Conservation (phyloP, 192 early-diverging fungal genomes). For the Dimargaris cristalligena region DNA sequence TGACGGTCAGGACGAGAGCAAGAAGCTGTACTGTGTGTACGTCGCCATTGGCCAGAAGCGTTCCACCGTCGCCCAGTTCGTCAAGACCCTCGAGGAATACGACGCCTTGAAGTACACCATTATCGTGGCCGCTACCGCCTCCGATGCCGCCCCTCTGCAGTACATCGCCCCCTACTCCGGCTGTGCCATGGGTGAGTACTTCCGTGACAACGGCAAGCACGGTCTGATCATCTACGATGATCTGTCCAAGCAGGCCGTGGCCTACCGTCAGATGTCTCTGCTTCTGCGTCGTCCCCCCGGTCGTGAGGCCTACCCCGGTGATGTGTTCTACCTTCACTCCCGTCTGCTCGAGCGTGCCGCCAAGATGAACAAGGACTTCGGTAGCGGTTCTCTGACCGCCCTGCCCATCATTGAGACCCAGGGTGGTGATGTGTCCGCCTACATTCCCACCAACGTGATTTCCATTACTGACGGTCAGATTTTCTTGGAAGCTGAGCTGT, state of each 20-base stretch:
- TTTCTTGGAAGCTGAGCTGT: constrained; percentile 99
- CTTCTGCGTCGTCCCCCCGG: constrained; percentile 98
- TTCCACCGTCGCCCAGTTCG: constrained; percentile 98
- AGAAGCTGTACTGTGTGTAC: constrained; percentile 99
- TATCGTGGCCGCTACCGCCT: constrained; percentile 97
- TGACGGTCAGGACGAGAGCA: constrained; percentile 80
- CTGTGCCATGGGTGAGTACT: constrained; percentile 96
- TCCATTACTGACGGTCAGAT: constrained; percentile 99
- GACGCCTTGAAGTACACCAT: constrained; percentile 98
- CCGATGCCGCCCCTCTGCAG: constrained; percentile 96
- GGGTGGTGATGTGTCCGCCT: constrained; percentile 99
- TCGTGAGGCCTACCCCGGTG: constrained; percentile 99
- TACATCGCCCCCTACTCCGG: constrained; percentile 98
- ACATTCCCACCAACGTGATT: constrained; percentile 99
- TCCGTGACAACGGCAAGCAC: constrained; percentile 98
- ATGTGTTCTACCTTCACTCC: constrained; percentile 99
- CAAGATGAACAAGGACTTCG: constrained; percentile 96
- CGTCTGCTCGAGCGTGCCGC: constrained; percentile 97
- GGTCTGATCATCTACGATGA: constrained; percentile 98
- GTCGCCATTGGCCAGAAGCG: constrained; percentile 99
- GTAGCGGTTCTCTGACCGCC: constrained; percentile 93
- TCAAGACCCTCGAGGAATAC: constrained; percentile 94
- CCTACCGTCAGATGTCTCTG: constrained; percentile 99
- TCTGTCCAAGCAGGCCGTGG: constrained; percentile 99
- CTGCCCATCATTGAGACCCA: constrained; percentile 99